Base-by-base conservation (phyloP, 2,329 filamentous ascomycete species). In the Amylocarpus encephaloides region DNA sequence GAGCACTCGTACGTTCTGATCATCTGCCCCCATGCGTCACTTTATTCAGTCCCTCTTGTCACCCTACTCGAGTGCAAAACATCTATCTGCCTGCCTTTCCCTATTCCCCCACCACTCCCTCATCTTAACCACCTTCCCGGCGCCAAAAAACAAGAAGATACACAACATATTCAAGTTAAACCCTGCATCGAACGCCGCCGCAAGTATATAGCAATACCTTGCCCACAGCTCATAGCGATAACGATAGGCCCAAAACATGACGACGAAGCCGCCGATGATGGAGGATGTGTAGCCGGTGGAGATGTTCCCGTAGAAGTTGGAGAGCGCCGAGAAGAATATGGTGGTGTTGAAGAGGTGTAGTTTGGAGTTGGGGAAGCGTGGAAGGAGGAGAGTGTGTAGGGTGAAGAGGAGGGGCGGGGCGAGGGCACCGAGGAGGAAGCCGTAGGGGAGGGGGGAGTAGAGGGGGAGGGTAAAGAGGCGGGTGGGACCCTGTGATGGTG, bases 71-170 rank as follows among this genome's bases (percentile, higher is more conserved):
- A 67, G 63, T 48, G 76, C 75, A 69, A 82, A 83, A 61, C 79
- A 83, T 48, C 79, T 70, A 65, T 83, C 79, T 39, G 75, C 74
- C 48, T 68, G 77, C 15, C 70, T 66, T 26, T 65, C 70, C 56
- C 80, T 74, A 58, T 83, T 83, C 0, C 79, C 79, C 78, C 79
- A 83, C 80, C 80, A 83, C 53, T 78, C 62, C n/a, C 78, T 78
- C 79, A 82, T 82, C 13, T 65, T 69, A 6, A 81, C 66, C 30
- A 78, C 69, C 67, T 76, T 80, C 0, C 72, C 78, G 6, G 74
- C 73, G 1, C 77, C 75, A 56, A 82, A 80, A 53, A 75, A 76
- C 51, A 82, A 61, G 62, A 82, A 83, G n/a, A 81, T 74, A 15
- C 82, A 66, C 52, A 83, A 57, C 72, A 82, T 73, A 54, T 80